phyloP scores from a whole-genome alignment of 371 early-diverging fungal species.

The Mortierella sp. region DNA sequence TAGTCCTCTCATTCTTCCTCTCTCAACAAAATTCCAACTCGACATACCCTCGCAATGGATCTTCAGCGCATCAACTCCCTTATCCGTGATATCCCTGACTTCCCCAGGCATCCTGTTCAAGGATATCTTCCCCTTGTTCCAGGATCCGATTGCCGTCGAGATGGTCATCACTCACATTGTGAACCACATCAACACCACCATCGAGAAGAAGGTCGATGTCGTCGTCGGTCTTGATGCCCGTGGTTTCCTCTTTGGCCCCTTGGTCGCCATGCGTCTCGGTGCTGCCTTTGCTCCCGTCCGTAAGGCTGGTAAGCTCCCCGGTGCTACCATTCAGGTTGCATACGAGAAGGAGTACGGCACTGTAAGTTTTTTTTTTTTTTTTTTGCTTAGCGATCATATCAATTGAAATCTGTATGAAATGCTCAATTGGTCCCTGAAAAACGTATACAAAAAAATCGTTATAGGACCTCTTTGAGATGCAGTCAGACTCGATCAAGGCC shows the following conservation, averaged over 20 bases:
- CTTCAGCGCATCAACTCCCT: conserved; percentile 53
- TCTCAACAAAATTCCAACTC: background rate
- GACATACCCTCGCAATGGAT: conserved; percentile 24
- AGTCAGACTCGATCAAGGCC: conserved; percentile 80
- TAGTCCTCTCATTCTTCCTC: background rate
- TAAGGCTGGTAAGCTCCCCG: conserved; percentile 97
- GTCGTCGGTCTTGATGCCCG: conserved; percentile 94
- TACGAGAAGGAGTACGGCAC: conserved; percentile 97
- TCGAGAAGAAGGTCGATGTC: conserved; percentile 84
- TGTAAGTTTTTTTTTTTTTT: conserved; percentile 59
- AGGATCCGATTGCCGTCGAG: conserved; percentile 93
- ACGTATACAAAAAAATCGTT: too few relatives aligned
- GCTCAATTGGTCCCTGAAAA: too few relatives aligned
- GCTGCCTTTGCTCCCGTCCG: conserved; percentile 96
- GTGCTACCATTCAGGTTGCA: conserved; percentile 71
- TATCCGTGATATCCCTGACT: conserved; percentile 68
- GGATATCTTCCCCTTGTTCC: conserved; percentile 97
- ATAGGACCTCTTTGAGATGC: conserved; percentile 96
- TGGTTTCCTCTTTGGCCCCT: conserved; percentile 92
- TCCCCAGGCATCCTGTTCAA: conserved; percentile 89
- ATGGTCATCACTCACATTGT: conserved; percentile 88
- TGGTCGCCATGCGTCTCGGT: conserved; percentile 88
- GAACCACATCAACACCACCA: conserved; percentile 78
- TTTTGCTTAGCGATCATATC: background rate
- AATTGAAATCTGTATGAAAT: too few relatives aligned